These are phyloP conservation scores for Backusella circina DNA, from an alignment of 192 early-diverging fungal genomes.

Conservation along the genomic window DNA sequence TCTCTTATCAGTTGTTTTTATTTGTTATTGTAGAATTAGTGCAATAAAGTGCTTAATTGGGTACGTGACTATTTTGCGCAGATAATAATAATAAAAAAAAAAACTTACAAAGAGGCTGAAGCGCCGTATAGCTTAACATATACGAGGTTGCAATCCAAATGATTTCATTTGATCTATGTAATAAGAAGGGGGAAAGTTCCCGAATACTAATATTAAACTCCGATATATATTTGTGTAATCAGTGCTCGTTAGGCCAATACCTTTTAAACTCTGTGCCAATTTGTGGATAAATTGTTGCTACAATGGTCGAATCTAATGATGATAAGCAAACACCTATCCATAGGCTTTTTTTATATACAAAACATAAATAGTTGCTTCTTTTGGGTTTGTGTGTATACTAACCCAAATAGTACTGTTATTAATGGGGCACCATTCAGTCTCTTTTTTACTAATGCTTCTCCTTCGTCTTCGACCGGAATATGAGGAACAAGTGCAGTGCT, in stretches of 20 bases:
- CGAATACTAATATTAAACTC: constrained; percentile 16
- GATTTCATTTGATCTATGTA: constrained; percentile 44
- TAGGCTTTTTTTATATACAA: constrained; percentile 10
- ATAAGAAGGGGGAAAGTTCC: neutral
- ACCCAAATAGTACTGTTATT: constrained; percentile 14
- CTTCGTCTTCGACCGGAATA: neutral
- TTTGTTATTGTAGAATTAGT: neutral
- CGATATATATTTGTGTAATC: neutral
- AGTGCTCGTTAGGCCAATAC: neutral
- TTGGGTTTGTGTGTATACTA: neutral
- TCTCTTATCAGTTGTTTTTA: neutral
- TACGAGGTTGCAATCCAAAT: constrained; percentile 84
- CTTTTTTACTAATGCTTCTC: neutral
- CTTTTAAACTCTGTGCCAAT: constrained; percentile 36
- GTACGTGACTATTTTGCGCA: neutral
- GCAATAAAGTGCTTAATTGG: neutral
- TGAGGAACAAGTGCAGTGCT: neutral
- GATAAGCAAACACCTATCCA: constrained; percentile 30
- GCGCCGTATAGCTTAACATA: constrained; percentile 67
- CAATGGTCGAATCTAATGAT: constrained; percentile 32
- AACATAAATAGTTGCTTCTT: neutral
- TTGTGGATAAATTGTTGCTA: constrained; percentile 27
- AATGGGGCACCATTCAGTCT: constrained; percentile 15
- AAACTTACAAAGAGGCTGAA: constrained; percentile 69
- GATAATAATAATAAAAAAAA: neutral